Evolutionary conservation across 495 filamentous ascomycete genomes (phyloP).

Genomic region (Neurospora africana): DNA sequence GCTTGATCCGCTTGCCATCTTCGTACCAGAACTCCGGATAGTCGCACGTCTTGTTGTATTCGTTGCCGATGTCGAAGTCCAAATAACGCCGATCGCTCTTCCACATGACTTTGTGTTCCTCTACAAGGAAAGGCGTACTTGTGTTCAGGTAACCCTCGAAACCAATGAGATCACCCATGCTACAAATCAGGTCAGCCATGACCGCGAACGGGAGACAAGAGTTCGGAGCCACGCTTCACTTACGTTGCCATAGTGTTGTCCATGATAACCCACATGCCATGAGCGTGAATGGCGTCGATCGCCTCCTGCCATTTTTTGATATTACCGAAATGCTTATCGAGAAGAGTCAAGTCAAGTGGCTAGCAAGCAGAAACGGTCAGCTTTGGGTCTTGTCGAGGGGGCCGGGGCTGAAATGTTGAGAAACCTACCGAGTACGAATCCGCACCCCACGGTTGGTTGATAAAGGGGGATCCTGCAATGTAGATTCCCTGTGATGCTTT

Average conservation of each 20-base stretch:
- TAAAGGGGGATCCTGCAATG: constrained; percentile 55
- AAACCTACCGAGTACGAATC: constrained; percentile 46
- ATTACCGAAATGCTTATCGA: constrained; percentile 59
- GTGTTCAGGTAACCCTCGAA: constrained; percentile 57
- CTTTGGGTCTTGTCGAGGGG: background rate
- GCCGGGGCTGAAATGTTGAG: background rate
- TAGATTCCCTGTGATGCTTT: constrained; percentile 43
- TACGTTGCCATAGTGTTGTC: constrained; percentile 62
- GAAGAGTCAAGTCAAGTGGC: constrained; percentile 57
- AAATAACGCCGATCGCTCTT: constrained; percentile 48
- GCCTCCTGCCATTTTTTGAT: constrained; percentile 53
- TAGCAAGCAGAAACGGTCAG: constrained; percentile 12
- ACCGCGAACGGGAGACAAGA: background rate
- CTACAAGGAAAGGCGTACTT: constrained; percentile 48
- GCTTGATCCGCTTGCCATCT: constrained; percentile 43
- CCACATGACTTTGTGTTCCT: constrained; percentile 50
- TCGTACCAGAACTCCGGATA: constrained; percentile 62
- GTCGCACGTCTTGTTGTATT: constrained; percentile 46
- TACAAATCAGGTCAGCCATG: constrained; percentile 7
- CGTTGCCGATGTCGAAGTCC: constrained; percentile 54
- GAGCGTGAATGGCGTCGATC: constrained; percentile 53
- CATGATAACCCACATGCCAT: constrained; percentile 61
- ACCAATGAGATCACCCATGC: constrained; percentile 58
- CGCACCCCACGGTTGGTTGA: constrained; percentile 62
- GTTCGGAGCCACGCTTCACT: background rate